Evolutionary conservation across 768 basidiomycete species (phyloP), one percentile per base, ranked within the genome.

Genomic region (Macrolepiota albuminosa): DNA sequence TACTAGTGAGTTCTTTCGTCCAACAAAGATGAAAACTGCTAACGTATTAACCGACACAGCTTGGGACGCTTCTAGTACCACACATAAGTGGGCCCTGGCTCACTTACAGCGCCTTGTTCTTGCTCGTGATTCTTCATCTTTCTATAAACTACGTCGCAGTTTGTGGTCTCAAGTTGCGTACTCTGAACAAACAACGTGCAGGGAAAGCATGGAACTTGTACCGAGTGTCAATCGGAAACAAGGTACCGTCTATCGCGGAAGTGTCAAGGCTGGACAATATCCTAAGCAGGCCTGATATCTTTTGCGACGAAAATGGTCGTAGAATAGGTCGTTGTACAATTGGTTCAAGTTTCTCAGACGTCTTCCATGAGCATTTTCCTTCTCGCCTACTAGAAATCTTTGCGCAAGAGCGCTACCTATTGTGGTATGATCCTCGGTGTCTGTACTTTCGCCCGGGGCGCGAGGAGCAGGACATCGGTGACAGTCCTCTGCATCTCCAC

Each of bases 141-240:
- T 56, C 70, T 16, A 74, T 83, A 48, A 89, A 89, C 65, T 87
- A 85, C 63, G 60, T 80, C 16, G 87, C 81, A 13, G 84, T 89
- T 14, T 79, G 81, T 10, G 81, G 81, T 0, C 76, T 89, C 24
- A 76, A 77, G 9, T 71, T 89, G 37, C 80, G 81, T 33, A 74
- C 84, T 1, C 74, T 88, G 29, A 89, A 87, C 61, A 77, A 81
- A 31, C 85, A 88, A 68, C 80, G 87, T 2, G 71, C 82, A 0
- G 73, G 70, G 29, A 75, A 87, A 43, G 76, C 78, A 9, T 89
- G 86, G 86, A 64, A 71, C 7, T 55, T 64, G 1, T 85, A 77
- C 66, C 64, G 75, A 42, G 61, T 60, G 52, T 66, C 70, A 13
- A 26, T 36, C 14, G 39, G 61, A 53, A 56, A 36, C 8, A 56